A percentile compares a stretch with the other conserved stretches of the same genome.
These are phyloP conservation scores for Vaccinium vitisidaea DNA, from an alignment of 148 eudicot genomes.

Conservation along the genomic window DNA sequence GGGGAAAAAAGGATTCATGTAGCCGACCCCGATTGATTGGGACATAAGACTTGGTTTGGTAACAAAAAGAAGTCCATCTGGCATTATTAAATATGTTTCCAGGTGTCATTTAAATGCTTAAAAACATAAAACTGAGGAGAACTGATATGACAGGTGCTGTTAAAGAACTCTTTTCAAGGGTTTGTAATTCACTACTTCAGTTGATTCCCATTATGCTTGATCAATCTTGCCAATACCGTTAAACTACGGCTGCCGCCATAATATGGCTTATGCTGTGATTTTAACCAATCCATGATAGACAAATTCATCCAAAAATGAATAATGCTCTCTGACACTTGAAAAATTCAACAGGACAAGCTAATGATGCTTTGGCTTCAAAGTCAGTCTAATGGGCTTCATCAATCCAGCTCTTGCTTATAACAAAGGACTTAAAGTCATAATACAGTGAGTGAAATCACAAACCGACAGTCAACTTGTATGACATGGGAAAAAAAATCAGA, in stretches of 20 bases:
- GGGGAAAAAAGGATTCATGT: too few species aligned
- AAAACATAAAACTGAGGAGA: neutral
- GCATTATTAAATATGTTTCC: neutral
- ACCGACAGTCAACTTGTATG: neutral
- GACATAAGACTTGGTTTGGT: neutral
- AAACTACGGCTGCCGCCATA: neutral
- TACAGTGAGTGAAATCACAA: neutral
- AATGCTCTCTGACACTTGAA: neutral
- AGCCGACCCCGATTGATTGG: too few species aligned
- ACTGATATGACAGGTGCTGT: neutral
- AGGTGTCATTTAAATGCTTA: neutral
- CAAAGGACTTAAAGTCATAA: neutral
- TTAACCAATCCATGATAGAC: neutral
- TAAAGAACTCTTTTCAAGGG: neutral
- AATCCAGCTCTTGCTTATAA: neutral
- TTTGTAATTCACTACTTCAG: neutral
- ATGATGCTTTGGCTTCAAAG: neutral
- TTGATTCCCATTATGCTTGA: neutral
- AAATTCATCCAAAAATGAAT: neutral
- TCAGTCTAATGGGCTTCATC: neutral
- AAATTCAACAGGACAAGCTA: neutral
- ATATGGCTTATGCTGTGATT: neutral
- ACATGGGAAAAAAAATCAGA: slow-evolving; percentile 1
- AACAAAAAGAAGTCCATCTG: neutral
- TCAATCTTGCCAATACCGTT: neutral